phyloP scores from a whole-genome alignment of 768 basidiomycete genomes.

The Hirschioporus abietinus region DNA sequence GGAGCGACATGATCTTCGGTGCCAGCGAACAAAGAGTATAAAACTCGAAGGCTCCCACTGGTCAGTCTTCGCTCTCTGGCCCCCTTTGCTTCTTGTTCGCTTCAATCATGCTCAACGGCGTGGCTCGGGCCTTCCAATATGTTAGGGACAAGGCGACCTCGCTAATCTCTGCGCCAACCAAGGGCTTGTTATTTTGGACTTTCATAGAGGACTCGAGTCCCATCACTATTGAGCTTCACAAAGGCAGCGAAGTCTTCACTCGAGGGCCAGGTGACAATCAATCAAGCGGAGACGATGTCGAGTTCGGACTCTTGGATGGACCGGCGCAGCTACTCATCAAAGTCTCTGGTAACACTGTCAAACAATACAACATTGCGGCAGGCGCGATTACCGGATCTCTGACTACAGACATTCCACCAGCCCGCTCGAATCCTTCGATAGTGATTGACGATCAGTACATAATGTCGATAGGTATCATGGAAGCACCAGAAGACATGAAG shows the following conservation, averaged over 20 bases:
- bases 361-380: neutral
- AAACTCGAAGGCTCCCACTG: neutral
- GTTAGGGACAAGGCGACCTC: neutral
- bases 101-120: neutral
- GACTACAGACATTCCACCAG: neutral
- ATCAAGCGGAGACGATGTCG: neutral
- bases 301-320: neutral
- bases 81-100: neutral
- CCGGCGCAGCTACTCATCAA: neutral
- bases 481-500: neutral
- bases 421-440: neutral
- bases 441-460: neutral
- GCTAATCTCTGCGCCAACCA: neutral
- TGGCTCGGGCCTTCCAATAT: neutral
- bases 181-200: neutral
- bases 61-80: neutral
- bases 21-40: neutral
- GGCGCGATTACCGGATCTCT: neutral
- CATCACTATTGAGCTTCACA: neutral
- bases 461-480: neutral
- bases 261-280: neutral
- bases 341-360: neutral
- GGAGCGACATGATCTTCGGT: neutral
- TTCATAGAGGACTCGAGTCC: neutral
- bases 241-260: neutral